These are phyloP conservation scores for Saprolegnia diclina DNA, from an alignment of 352 stramenopile genomes.

Conservation along the genomic window DNA sequence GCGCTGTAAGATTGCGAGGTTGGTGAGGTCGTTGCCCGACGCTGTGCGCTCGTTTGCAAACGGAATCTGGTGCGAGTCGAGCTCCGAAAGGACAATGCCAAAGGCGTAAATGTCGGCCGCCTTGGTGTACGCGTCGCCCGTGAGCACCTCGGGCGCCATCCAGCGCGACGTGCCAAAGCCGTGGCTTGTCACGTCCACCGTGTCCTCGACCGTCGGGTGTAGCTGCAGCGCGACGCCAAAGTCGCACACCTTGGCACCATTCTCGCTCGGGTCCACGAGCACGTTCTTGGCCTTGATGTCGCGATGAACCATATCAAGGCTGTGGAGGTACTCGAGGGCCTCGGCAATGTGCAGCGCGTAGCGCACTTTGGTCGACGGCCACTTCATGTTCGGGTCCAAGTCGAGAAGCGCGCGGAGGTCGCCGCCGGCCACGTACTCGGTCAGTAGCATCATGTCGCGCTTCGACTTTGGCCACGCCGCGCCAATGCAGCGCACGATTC, in stretches of 20 bases:
- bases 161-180: slow-evolving; percentile 15
- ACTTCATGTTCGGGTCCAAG: slow-evolving; percentile 32
- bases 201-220: not conserved
- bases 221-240: slow-evolving; percentile 38
- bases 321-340: slow-evolving; percentile 51
- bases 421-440: slow-evolving; percentile 19
- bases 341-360: slow-evolving; percentile 46
- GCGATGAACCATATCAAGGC: slow-evolving; percentile 40
- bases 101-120: slow-evolving; percentile 3
- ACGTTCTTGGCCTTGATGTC: slow-evolving; percentile 65
- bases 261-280: slow-evolving; percentile 31
- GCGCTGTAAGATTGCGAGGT: slow-evolving; percentile 9
- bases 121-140: slow-evolving; percentile 26
- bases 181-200: not conserved
- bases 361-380: slow-evolving; percentile 35
- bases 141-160: slow-evolving; percentile 36
- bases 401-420: slow-evolving; percentile 29
- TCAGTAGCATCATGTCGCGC: slow-evolving; percentile 21
- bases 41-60: slow-evolving; percentile 35
- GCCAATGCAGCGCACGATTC: slow-evolving; percentile 32
- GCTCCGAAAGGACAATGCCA: slow-evolving; percentile 34
- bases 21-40: slow-evolving; percentile 22
- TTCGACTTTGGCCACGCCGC: slow-evolving; percentile 23
- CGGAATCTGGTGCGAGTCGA: slow-evolving; percentile 48
- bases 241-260: slow-evolving; percentile 48